Base-by-base conservation (phyloP, 1,139 yeast species). In the Scheffersomyces lignicola region DNA sequence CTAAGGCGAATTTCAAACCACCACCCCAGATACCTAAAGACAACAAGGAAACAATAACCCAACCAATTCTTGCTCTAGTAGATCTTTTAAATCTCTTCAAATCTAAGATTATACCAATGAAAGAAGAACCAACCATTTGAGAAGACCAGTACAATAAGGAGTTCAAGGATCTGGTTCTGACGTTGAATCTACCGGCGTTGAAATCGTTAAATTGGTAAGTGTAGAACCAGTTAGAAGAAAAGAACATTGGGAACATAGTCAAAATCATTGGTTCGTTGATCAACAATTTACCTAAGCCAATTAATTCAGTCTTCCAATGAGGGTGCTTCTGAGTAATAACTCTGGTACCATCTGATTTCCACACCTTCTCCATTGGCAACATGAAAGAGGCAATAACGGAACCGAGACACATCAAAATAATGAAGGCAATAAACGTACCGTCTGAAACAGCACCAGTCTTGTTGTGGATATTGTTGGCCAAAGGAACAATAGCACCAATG, bases 141-240 rank as follows among this genome's bases (percentile, higher is more conserved):
- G 77, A 60, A 36, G 73, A 53, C 83, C 83, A 79, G 59, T 78
- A 79, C 38, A 78, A 69, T 37, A 78, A 62, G 15, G 78, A 73
- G 60, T 78, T 78, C 49, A 78, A 66, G 3, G 84, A 73, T 51
- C 84, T 69, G 18, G 84, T 75, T 54, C 83, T 68, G 38, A 78
- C 58, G 51, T 72, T 76, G 58, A 79, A 79, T 41, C 74, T 64
- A 15, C 76, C 76, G 25, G 73, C 76, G 52, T 78, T 78, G 52
- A 73, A 67, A 42, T 74, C 76, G 51, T 77, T 77, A 47, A 76
- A 78, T 55, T 79, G 83, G 56, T 78, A 78, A 29, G 83, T 75
- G 62, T 76, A 76, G 60, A 78, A 79, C 80, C 80, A 78, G 62
- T 79, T 79, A 27, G 83, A 75, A 14, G 80, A 69, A 48, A 76